A percentile compares a stretch with the other conserved stretches of the same genome.
Conservation (phyloP, 1,284 basidiomycete genomes). For the Agaricales sp. region DNA sequence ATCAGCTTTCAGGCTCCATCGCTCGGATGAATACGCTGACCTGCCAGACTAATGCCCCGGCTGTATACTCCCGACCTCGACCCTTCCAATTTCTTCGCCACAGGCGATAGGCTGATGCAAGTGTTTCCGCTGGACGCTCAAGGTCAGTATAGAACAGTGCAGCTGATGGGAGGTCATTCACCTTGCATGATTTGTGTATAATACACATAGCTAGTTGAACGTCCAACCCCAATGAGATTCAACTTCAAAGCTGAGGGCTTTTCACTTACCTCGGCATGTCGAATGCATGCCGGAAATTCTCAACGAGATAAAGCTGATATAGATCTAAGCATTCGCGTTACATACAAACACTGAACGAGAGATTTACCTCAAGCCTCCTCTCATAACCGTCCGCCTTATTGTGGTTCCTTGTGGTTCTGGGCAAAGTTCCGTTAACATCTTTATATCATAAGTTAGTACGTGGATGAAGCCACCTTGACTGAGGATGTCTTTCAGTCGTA, state of each 20-base stretch:
- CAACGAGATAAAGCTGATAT: constrained; percentile 85
- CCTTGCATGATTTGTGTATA: constrained; percentile 76
- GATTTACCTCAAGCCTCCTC: constrained; percentile 65
- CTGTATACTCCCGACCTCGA: constrained; percentile 56
- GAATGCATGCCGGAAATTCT: constrained; percentile 85
- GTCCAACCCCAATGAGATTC: constrained; percentile 3
- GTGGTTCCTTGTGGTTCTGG: constrained; percentile 65
- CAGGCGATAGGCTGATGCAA: constrained; percentile 64
- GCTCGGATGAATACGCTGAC: too few relatives aligned
- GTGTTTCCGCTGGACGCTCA: constrained; percentile 45
- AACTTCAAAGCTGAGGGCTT: constrained; percentile 5
- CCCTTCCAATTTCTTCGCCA: constrained; percentile 75
- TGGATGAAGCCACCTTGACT: constrained; percentile 55
- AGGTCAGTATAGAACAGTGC: not conserved
- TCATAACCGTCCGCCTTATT: constrained; percentile 89
- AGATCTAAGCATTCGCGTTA: too few relatives aligned
- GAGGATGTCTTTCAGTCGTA: constrained; percentile 65
- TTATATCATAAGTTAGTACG: constrained; percentile 17
- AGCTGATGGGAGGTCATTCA: too few relatives aligned
- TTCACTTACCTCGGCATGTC: constrained; percentile 65
- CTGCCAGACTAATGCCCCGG: constrained; percentile 78
- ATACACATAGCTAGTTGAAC: constrained; percentile 50
- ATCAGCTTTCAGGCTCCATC: too few relatives aligned
- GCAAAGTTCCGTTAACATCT: constrained; percentile 9
- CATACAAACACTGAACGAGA: too few relatives aligned